phyloP scores from a whole-genome alignment of 140 eudicot genomes.

The Ambrosia hybrid region DNA sequence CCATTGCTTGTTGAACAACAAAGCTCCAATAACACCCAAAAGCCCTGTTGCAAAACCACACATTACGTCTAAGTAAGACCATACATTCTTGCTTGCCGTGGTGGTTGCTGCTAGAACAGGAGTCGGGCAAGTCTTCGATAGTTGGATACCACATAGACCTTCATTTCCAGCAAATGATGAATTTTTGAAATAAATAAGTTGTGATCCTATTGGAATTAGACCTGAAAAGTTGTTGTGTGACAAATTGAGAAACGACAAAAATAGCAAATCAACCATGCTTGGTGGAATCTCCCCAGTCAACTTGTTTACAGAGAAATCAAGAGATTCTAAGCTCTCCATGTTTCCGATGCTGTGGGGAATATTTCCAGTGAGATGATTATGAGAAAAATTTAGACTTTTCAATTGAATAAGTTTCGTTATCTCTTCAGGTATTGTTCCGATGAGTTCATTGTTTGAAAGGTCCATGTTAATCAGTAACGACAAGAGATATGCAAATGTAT shows the following conservation, averaged over 20 bases:
- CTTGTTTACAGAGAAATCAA: conserved; percentile 23
- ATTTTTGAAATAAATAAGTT: too few species aligned
- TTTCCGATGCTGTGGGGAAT: conserved; percentile 35
- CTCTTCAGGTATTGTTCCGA: too few species aligned
- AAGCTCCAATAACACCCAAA: too few species aligned
- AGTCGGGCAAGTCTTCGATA: background rate
- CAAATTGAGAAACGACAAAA: too few species aligned
- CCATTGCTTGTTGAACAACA: background rate
- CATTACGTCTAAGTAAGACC: too few species aligned
- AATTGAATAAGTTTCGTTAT: too few species aligned
- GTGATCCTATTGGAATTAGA: background rate
- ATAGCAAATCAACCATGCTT: conserved; percentile 12
- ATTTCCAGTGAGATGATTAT: conserved; percentile 36
- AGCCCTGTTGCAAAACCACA: too few species aligned
- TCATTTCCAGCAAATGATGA: background rate
- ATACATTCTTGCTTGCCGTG: too few species aligned
- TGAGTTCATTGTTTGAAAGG: too few species aligned
- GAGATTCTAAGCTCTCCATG: conserved; percentile 23
- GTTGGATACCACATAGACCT: background rate
- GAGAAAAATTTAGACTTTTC: conserved; percentile 24
- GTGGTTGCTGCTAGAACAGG: background rate
- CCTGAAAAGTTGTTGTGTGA: background rate
- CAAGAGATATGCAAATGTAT: too few species aligned
- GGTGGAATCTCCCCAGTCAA: conserved; percentile 43
- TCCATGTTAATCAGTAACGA: too few species aligned